These are phyloP conservation scores for Lactifluus piperatus DNA, from an alignment of 768 basidiomycete genomes.

Conservation along the genomic window DNA sequence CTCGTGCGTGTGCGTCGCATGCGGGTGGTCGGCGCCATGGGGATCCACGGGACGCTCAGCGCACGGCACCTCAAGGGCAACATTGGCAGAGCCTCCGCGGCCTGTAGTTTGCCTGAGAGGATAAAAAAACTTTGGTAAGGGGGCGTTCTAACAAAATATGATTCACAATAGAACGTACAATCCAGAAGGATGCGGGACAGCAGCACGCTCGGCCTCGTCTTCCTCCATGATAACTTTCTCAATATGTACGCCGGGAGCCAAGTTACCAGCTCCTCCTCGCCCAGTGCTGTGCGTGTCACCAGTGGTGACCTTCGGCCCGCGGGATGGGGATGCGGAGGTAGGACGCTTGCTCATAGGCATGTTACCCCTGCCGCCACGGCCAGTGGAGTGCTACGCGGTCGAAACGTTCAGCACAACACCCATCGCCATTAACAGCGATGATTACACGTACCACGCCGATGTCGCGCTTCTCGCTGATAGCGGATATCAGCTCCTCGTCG, in stretches of 20 bases:
- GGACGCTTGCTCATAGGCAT: constrained; percentile 28
- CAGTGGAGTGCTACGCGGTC: constrained; percentile 36
- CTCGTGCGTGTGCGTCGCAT: constrained; percentile 16
- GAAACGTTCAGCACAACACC: neutral
- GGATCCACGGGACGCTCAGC: constrained; percentile 19
- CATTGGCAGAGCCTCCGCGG: constrained; percentile 59
- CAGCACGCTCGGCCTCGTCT: constrained; percentile 31
- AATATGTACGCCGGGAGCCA: constrained; percentile 28
- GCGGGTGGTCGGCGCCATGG: neutral
- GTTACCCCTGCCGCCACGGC: constrained; percentile 61
- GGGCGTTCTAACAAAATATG: neutral
- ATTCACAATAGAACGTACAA: constrained; percentile 36
- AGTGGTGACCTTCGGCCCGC: no score
- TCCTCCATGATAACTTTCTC: constrained; percentile 25
- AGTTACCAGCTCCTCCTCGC: constrained; percentile 58
- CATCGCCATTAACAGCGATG: neutral
- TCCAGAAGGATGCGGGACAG: constrained; percentile 24
- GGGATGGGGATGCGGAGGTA: constrained; percentile 44
- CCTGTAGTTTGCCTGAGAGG: constrained; percentile 49
- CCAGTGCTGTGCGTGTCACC: constrained; percentile 47
- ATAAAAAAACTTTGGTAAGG: constrained; percentile 5
- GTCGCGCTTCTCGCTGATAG: neutral
- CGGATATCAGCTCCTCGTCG: constrained; percentile 25
- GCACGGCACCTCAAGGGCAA: constrained; percentile 29
- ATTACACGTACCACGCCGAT: neutral